phyloP scores from a whole-genome alignment of 805 yeast genomes.

The Wickerhamomyces chambardii region DNA sequence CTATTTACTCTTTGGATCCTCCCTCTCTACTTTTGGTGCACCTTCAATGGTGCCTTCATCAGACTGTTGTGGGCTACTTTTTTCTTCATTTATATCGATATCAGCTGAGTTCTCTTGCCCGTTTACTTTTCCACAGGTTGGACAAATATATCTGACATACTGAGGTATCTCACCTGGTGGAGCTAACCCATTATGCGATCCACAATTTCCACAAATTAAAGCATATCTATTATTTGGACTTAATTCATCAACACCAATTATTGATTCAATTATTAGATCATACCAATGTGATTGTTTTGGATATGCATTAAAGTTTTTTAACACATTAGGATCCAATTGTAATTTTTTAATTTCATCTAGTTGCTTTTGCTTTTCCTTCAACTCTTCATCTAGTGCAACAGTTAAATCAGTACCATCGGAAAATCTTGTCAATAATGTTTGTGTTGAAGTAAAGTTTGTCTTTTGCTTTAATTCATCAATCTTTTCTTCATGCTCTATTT shows the following conservation, averaged over 20 bases:
- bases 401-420: slow-evolving; percentile 41
- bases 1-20: no score
- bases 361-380: slow-evolving; percentile 27
- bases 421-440: slow-evolving; percentile 61
- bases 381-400: slow-evolving; percentile 33
- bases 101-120: slow-evolving; percentile 10
- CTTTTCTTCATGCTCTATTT: slow-evolving; percentile 39
- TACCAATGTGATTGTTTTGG: slow-evolving; percentile 22
- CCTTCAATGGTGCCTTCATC: no score
- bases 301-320: background rate
- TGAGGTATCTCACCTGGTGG: slow-evolving; percentile 54
- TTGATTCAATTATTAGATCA: slow-evolving; percentile 29
- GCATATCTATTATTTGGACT: slow-evolving; percentile 58
- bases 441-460: slow-evolving; percentile 71
- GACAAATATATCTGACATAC: slow-evolving; percentile 50
- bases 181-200: slow-evolving; percentile 71
- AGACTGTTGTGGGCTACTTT: background rate
- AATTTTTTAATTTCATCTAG: slow-evolving; percentile 26
- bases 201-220: slow-evolving; percentile 59
- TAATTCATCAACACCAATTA: slow-evolving; percentile 58
- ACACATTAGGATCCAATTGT: slow-evolving; percentile 16
- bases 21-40: no score
- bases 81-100: no score
- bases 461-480: slow-evolving; percentile 60
- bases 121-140: slow-evolving; percentile 44